phyloP scores from a whole-genome alignment of 2,329 filamentous ascomycete species.

The Stemphylium beticola region DNA sequence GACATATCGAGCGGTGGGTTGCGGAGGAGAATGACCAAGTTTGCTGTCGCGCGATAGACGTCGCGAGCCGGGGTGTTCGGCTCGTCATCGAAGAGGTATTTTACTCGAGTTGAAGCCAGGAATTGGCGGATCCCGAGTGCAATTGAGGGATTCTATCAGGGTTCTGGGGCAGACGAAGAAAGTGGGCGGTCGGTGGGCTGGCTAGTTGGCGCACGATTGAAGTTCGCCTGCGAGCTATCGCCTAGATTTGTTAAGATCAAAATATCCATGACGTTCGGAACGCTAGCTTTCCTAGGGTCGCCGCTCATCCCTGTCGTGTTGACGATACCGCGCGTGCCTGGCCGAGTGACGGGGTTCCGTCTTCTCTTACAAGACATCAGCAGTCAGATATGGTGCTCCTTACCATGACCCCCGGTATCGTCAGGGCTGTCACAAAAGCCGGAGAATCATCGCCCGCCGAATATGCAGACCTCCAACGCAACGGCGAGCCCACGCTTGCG shows the following conservation, averaged over 20 bases:
- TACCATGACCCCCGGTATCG: conserved; percentile 73
- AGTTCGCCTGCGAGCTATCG: conserved; percentile 15
- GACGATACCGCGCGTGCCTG: background rate
- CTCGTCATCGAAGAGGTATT: conserved; percentile 35
- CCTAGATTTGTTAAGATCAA: conserved; percentile 12
- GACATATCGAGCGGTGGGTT: conserved; percentile 34
- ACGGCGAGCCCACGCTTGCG: conserved; percentile 58
- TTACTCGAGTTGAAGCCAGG: background rate
- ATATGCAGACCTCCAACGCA: conserved; percentile 30
- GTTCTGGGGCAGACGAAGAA: conserved; percentile 4
- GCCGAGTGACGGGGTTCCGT: background rate
- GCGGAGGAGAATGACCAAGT: conserved; percentile 20
- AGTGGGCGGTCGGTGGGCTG: conserved; percentile 9
- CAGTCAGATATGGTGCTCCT: conserved; percentile 70
- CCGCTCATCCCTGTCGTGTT: conserved; percentile 10
- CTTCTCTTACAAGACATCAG: conserved; percentile 2
- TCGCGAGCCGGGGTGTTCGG: conserved; percentile 45
- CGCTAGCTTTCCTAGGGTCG: conserved; percentile 7
- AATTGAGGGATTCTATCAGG: conserved; percentile 31
- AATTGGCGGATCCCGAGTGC: conserved; percentile 14
- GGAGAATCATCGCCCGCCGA: conserved; percentile 24
- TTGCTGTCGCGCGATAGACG: conserved; percentile 36
- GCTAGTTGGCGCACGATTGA: conserved; percentile 1
- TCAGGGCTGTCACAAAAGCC: conserved; percentile 63
- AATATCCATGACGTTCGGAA: conserved; percentile 18